Evolutionary conservation across 108 stramenopile genomes (phyloP).

Genomic region (Pseudonitzschia delicatissima): DNA sequence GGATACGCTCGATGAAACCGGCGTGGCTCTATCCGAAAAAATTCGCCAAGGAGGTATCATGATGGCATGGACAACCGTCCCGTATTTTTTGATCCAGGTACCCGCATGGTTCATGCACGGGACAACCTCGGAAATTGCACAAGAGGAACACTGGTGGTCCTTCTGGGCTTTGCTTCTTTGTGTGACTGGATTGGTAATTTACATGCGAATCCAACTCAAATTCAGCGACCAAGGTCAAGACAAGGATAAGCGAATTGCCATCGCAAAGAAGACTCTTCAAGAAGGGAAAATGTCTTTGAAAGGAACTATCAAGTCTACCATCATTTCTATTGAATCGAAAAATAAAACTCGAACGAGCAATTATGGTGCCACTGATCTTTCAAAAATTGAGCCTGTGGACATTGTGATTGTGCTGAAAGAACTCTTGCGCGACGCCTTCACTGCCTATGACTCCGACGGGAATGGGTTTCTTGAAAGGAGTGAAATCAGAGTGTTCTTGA

Average conservation of each 20-base stretch:
- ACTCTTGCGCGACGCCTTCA: conserved; percentile 79
- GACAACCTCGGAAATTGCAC: conserved; percentile 56
- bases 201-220: conserved; percentile 70
- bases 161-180: conserved; percentile 50
- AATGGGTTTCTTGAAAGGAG: conserved; percentile 64
- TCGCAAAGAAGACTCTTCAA: conserved; percentile 65
- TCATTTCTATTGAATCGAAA: conserved; percentile 19
- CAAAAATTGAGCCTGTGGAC: conserved; percentile 35
- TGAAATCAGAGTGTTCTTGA: conserved; percentile 63
- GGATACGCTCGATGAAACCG: conserved; percentile 40
- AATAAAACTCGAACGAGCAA: neutral
- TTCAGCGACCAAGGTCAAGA: conserved; percentile 57
- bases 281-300: conserved; percentile 57
- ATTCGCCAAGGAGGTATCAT: conserved; percentile 65
- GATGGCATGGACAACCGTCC: conserved; percentile 82
- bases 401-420: conserved; percentile 52
- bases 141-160: conserved; percentile 79
- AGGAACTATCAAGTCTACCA: conserved; percentile 56
- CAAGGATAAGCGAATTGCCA: conserved; percentile 61
- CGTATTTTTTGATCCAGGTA: conserved; percentile 88
- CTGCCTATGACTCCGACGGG: conserved; percentile 72
- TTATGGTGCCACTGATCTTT: neutral
- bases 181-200: conserved; percentile 60
- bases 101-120: conserved; percentile 73
- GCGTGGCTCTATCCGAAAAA: conserved; percentile 59